Conservation (phyloP, 768 basidiomycete species). For the Auricularia heimuer region DNA sequence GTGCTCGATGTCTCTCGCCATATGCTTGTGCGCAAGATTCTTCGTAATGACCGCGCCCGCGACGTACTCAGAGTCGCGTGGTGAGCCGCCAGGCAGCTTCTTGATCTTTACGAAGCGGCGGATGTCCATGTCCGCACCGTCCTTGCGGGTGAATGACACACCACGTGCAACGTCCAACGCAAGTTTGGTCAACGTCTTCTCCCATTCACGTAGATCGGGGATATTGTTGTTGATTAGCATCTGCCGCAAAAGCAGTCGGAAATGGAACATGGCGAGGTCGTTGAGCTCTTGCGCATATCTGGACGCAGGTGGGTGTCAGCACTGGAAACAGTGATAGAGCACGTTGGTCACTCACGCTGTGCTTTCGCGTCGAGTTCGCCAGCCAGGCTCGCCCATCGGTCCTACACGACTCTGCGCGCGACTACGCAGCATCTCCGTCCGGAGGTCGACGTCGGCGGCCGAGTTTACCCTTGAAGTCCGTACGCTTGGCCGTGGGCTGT, state of each 20-base stretch:
- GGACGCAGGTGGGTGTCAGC: slow-evolving; percentile 6
- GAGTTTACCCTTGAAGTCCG: slow-evolving; percentile 59
- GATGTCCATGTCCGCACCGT: slow-evolving; percentile 92
- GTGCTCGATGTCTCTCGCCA: slow-evolving; percentile 73
- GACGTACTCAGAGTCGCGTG: slow-evolving; percentile 91
- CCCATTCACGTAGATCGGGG: slow-evolving; percentile 81
- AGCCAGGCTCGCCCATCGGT: slow-evolving; percentile 61
- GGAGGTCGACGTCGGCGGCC: slow-evolving; percentile 39
- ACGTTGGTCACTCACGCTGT: slow-evolving; percentile 55
- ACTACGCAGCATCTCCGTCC: slow-evolving; percentile 61
- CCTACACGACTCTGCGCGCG: slow-evolving; percentile 66
- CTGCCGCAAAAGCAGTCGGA: slow-evolving; percentile 85
- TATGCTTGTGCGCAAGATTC: slow-evolving; percentile 93
- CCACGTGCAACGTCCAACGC: slow-evolving; percentile 81
- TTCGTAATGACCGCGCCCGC: slow-evolving; percentile 96
- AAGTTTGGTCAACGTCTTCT: slow-evolving; percentile 68
- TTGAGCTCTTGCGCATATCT: slow-evolving; percentile 83
- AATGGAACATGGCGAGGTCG: slow-evolving; percentile 75
- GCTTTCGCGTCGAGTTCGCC: slow-evolving; percentile 82
- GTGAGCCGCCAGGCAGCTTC: slow-evolving; percentile 90
- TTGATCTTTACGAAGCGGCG: slow-evolving; percentile 95
- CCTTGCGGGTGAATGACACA: slow-evolving; percentile 72
- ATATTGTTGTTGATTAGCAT: slow-evolving; percentile 77
- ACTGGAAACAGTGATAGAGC: slow-evolving; percentile 3
- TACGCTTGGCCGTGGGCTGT: slow-evolving; percentile 44